Evolutionary conservation across 1,139 yeast genomes (phyloP).

Genomic region (Pneumocystis carinii): DNA sequence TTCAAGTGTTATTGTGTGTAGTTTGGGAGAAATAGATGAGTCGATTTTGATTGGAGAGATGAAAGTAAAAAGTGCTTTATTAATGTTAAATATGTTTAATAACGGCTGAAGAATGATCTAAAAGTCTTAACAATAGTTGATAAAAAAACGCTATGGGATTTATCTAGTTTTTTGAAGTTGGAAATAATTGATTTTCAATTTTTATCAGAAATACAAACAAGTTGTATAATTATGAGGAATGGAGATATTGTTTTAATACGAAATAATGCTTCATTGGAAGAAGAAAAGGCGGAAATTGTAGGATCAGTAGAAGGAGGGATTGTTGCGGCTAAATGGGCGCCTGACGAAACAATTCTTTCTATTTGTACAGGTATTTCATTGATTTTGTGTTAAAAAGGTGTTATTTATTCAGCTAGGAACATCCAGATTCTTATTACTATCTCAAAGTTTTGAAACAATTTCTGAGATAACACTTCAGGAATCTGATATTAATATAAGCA

Average conservation of each 20-base stretch:
- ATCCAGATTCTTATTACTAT: slow-evolving; percentile 35
- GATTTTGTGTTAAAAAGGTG: slow-evolving; percentile 29
- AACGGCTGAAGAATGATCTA: not conserved
- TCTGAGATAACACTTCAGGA: slow-evolving; percentile 45
- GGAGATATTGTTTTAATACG: slow-evolving; percentile 22
- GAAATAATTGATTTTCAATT: slow-evolving; percentile 5
- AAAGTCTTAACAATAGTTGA: not conserved
- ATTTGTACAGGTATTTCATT: slow-evolving; percentile 35
- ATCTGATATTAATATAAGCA: slow-evolving; percentile 51
- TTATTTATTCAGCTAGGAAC: not conserved
- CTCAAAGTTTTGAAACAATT: slow-evolving; percentile 68
- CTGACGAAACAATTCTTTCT: slow-evolving; percentile 75
- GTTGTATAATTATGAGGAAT: slow-evolving; percentile 21
- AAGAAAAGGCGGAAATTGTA: slow-evolving; percentile 42
- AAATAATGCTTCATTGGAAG: slow-evolving; percentile 39
- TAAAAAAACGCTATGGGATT: not conserved
- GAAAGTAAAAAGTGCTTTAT: not conserved
- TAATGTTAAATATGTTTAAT: not conserved
- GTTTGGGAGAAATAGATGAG: no score
- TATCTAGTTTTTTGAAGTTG: not conserved
- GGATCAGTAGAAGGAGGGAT: slow-evolving; percentile 76
- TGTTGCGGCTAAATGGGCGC: slow-evolving; percentile 69
- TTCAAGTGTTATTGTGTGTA: no score
- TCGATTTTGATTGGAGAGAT: not conserved
- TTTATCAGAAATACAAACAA: slow-evolving; percentile 18